Conservation (phyloP, 2,329 filamentous ascomycete species). For the Pseudogymnoascus sp. region DNA sequence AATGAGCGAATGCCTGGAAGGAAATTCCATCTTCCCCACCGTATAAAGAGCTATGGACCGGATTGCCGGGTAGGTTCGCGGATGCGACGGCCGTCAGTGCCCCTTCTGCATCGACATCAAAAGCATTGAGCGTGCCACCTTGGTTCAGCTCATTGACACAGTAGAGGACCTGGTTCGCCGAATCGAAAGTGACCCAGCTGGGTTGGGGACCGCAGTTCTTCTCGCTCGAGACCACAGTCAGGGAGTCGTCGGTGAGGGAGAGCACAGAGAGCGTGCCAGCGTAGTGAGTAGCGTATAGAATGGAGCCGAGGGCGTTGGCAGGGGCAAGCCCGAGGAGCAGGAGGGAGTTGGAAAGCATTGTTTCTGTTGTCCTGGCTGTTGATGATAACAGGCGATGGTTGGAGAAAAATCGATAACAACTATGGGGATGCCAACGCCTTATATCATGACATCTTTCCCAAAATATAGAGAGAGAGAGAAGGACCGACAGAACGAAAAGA, state of each 20-base stretch:
- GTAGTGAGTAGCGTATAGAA: conserved; percentile 31
- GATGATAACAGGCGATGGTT: not conserved
- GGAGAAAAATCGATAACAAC: not conserved
- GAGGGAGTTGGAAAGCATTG: not conserved
- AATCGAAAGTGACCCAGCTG: conserved; percentile 40
- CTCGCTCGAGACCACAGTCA: conserved; percentile 19
- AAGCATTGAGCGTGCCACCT: conserved; percentile 30
- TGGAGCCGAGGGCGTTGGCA: not conserved
- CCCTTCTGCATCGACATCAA: conserved; percentile 32
- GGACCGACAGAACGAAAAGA: not conserved
- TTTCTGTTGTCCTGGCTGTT: not conserved
- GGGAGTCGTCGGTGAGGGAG: conserved; percentile 28
- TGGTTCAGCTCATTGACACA: conserved; percentile 38
- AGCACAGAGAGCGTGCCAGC: conserved; percentile 37
- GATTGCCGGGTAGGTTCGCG: conserved; percentile 14
- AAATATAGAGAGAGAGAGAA: not conserved
- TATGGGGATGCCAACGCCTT: not conserved
- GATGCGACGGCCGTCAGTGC: conserved; percentile 31
- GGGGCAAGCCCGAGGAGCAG: not conserved
- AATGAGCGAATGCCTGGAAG: conserved; percentile 19
- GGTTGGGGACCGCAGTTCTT: conserved; percentile 30
- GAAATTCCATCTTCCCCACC: conserved; percentile 17
- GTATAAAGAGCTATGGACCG: conserved; percentile 21
- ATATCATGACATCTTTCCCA: not conserved
- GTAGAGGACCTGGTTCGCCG: conserved; percentile 32